A percentile compares a stretch with the other conserved stretches of the same genome.
Conservation (phyloP, 202 grass and related monocot genomes). For the Schoenoplectus triqueter region DNA sequence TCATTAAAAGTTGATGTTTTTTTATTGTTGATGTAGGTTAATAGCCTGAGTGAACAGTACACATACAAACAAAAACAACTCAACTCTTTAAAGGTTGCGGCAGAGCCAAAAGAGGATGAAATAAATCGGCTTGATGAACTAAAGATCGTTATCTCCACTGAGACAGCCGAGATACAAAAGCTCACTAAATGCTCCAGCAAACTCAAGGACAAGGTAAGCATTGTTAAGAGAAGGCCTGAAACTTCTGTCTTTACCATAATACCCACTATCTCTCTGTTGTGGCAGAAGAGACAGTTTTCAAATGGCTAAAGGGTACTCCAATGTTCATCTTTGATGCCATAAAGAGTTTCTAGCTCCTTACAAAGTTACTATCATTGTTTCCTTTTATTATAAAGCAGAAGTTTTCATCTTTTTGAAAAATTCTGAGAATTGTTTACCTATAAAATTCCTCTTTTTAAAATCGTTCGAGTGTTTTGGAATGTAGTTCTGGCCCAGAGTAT, state of each 20-base stretch:
- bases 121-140: conserved; percentile 64
- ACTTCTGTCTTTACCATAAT: conserved; percentile 29
- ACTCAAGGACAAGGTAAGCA: conserved; percentile 76
- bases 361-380: background rate
- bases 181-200: conserved; percentile 79
- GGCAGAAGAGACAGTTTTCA: background rate
- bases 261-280: conserved; percentile 4
- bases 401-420: background rate
- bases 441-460: too few species aligned
- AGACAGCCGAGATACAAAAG: conserved; percentile 69
- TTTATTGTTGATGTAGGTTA: conserved; percentile 55
- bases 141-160: conserved; percentile 57
- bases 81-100: conserved; percentile 66
- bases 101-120: conserved; percentile 71
- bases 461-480: too few species aligned
- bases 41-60: conserved; percentile 74
- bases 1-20: conserved; percentile 24
- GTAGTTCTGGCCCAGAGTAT: background rate
- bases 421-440: background rate
- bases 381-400: background rate
- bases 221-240: conserved; percentile 17
- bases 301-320: conserved; percentile 28
- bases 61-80: conserved; percentile 80
- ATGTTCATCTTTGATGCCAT: conserved; percentile 8
- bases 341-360: conserved; percentile 6